Evolutionary conservation across 2,329 filamentous ascomycete genomes (phyloP).

Genomic region (Camptophora hylomeconis): DNA sequence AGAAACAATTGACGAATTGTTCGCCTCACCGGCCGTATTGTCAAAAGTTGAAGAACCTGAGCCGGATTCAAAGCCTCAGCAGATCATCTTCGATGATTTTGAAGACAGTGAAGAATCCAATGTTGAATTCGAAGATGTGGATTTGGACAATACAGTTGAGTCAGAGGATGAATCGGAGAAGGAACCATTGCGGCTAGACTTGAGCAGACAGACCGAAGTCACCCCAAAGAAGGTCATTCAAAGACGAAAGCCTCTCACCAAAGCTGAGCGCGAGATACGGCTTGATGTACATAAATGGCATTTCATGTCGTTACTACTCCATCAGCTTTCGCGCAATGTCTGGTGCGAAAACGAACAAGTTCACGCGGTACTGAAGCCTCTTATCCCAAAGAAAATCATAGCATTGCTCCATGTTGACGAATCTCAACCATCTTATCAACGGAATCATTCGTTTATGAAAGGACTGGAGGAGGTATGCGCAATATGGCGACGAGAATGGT

Average conservation of each 20-base stretch:
- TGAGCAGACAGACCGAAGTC: slow-evolving; percentile 25
- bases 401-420: slow-evolving; percentile 56
- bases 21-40: background rate
- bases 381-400: slow-evolving; percentile 54
- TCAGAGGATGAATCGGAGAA: slow-evolving; percentile 19
- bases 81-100: slow-evolving; percentile 33
- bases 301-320: slow-evolving; percentile 66
- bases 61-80: slow-evolving; percentile 15
- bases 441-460: slow-evolving; percentile 50
- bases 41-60: slow-evolving; percentile 7
- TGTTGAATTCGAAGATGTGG: slow-evolving; percentile 49
- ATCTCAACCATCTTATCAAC: slow-evolving; percentile 53
- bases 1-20: slow-evolving; percentile 1
- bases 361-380: slow-evolving; percentile 50
- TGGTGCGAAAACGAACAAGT: slow-evolving; percentile 74
- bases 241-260: slow-evolving; percentile 40
- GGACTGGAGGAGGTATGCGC: slow-evolving; percentile 46
- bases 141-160: slow-evolving; percentile 24
- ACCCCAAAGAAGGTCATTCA: slow-evolving; percentile 9
- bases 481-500: slow-evolving; percentile 37
- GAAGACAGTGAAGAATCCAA: slow-evolving; percentile 45
- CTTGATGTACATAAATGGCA: slow-evolving; percentile 78
- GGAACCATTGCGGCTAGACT: slow-evolving; percentile 4
- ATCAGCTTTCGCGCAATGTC: slow-evolving; percentile 63
- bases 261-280: slow-evolving; percentile 46